These are phyloP conservation scores for Odontarrhena argentea DNA, from an alignment of 345 rosid genomes.

Conservation along the genomic window DNA sequence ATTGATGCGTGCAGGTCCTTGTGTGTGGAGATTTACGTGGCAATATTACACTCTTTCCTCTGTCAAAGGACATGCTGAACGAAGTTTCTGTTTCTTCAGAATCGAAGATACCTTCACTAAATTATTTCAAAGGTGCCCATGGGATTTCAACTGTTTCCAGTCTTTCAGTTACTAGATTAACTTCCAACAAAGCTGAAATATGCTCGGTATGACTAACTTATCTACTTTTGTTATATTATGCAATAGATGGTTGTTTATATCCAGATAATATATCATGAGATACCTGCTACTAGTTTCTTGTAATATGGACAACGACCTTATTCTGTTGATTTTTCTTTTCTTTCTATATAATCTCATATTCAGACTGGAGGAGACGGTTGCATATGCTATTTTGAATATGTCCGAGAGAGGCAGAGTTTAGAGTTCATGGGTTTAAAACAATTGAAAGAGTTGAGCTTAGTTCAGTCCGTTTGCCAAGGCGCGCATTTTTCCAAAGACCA, in stretches of 20 bases:
- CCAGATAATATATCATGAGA: background rate
- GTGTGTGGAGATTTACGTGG: conserved; percentile 97
- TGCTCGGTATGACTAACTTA: conserved; percentile 61
- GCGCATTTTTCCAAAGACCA: conserved; percentile 41
- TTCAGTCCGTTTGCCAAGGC: conserved; percentile 60
- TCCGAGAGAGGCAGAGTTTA: conserved; percentile 52
- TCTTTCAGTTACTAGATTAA: conserved; percentile 59
- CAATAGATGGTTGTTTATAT: conserved; percentile 19
- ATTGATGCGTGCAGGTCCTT: conserved; percentile 59
- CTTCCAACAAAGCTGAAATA: conserved; percentile 62
- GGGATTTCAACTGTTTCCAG: conserved; percentile 88
- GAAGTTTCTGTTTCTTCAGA: conserved; percentile 39
- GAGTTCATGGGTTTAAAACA: conserved; percentile 94
- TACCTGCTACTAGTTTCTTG: conserved; percentile 3
- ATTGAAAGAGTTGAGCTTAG: conserved; percentile 80
- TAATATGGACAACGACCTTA: conserved; percentile 19
- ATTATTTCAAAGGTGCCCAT: conserved; percentile 90
- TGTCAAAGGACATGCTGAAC: conserved; percentile 53
- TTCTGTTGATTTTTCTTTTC: conserved; percentile 31
- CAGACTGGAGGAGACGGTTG: conserved; percentile 99
- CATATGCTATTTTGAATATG: conserved; percentile 83
- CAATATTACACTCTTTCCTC: conserved; percentile 77
- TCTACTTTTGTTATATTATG: conserved; percentile 6
- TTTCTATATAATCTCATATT: conserved; percentile 29
- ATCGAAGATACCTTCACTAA: conserved; percentile 58